These are phyloP conservation scores for Aspergillus sergii DNA, from an alignment of 2,329 filamentous ascomycete genomes.

Conservation along the genomic window DNA sequence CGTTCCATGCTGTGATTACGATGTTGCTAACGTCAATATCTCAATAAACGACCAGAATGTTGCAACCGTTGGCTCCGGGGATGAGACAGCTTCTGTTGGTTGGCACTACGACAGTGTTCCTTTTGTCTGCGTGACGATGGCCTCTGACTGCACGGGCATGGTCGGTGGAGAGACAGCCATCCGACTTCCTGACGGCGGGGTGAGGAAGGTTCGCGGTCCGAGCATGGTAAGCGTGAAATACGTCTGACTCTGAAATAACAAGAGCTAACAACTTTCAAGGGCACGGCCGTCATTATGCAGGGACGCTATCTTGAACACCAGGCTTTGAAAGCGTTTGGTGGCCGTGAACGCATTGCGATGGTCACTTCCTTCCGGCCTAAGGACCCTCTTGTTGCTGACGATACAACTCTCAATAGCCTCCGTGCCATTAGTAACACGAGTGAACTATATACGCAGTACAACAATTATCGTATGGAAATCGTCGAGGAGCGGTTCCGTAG, in stretches of 20 bases:
- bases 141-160: conserved; percentile 64
- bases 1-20: conserved; percentile 44
- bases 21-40: not conserved
- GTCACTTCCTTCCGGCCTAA: conserved; percentile 64
- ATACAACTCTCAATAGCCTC: conserved; percentile 59
- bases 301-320: conserved; percentile 65
- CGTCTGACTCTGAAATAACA: too few species aligned
- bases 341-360: conserved; percentile 62
- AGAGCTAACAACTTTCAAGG: conserved; percentile 3
- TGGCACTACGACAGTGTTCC: conserved; percentile 60
- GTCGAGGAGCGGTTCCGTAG: conserved; percentile 52
- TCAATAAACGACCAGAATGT: not conserved
- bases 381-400: conserved; percentile 55
- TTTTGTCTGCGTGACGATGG: conserved; percentile 67
- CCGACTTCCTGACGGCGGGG: conserved; percentile 55
- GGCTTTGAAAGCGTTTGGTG: conserved; percentile 58
- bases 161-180: conserved; percentile 66
- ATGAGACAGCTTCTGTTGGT: conserved; percentile 30
- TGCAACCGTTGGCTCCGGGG: not conserved
- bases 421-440: conserved; percentile 57
- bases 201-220: conserved; percentile 17
- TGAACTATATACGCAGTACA: conserved; percentile 60
- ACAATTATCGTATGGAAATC: conserved; percentile 61
- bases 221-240: not conserved
- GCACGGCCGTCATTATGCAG: conserved; percentile 59